phyloP scores from a whole-genome alignment of 1,284 basidiomycete genomes.

The Malassezia restricta region DNA sequence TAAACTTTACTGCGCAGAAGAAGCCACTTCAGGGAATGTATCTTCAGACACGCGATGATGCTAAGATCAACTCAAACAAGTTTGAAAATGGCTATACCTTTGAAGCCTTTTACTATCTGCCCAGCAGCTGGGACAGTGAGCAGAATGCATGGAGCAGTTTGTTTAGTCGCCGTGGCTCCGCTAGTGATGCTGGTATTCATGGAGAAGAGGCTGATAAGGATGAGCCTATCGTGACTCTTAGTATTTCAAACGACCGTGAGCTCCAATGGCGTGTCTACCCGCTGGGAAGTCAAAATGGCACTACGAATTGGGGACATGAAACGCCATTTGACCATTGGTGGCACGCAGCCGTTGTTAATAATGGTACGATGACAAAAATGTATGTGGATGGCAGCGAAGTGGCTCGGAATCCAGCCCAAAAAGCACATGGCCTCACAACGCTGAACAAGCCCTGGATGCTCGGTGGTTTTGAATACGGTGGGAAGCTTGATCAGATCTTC shows the following conservation, averaged over 20 bases:
- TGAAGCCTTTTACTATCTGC: constrained; percentile 2
- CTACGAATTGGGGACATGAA: constrained; percentile 5
- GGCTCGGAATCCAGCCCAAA: neutral
- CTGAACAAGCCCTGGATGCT: constrained; percentile 7
- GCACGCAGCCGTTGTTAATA: constrained; percentile 5
- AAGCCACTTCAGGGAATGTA: neutral
- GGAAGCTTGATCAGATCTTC: neutral
- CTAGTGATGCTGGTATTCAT: neutral
- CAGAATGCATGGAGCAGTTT: constrained; percentile 3
- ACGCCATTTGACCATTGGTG: constrained; percentile 3
- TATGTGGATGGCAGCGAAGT: constrained; percentile 6
- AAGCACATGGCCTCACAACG: constrained; percentile 1
- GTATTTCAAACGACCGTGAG: constrained; percentile 3
- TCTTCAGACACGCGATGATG: constrained; percentile 1
- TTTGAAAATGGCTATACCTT: constrained; percentile 9
- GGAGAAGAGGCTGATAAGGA: neutral
- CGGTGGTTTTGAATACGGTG: constrained; percentile 1
- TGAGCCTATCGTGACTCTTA: constrained; percentile 6
- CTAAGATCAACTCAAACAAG: neutral
- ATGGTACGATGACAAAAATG: constrained; percentile 7
- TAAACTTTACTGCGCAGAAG: constrained; percentile 5
- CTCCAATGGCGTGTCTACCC: constrained; percentile 8
- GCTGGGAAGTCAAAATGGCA: neutral
- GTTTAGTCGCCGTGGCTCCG: constrained; percentile 1
- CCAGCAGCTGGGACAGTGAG: neutral